A percentile compares a stretch with the other conserved stretches of the same genome.
Evolutionary conservation across 306 rosid genomes (phyloP).

Genomic region (Crataegus laevigata): DNA sequence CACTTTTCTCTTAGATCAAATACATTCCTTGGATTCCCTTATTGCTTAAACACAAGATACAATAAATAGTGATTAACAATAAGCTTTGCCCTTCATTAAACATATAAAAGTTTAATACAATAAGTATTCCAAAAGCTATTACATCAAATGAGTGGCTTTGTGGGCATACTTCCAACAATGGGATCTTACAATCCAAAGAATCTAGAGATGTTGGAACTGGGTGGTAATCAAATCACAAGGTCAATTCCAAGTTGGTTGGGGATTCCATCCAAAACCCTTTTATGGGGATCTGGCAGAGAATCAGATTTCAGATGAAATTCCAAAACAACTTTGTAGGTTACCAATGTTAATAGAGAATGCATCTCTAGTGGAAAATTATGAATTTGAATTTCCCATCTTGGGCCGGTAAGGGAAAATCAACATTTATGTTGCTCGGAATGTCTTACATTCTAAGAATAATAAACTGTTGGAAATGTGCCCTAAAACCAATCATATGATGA

Average conservation of each 20-base stretch:
- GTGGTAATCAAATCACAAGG: neutral
- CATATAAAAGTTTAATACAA: too few relatives aligned
- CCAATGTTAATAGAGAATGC: neutral
- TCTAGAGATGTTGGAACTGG: neutral
- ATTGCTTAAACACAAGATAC: too few relatives aligned
- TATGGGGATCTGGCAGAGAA: neutral
- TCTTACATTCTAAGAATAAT: neutral
- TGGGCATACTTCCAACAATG: too few relatives aligned
- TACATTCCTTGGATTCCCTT: too few relatives aligned
- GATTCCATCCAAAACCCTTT: neutral
- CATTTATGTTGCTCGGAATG: neutral
- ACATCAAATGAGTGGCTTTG: too few relatives aligned
- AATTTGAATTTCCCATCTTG: neutral
- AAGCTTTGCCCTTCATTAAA: too few relatives aligned
- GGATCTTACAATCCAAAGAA: too few relatives aligned
- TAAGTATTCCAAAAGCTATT: too few relatives aligned
- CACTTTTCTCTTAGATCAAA: too few relatives aligned
- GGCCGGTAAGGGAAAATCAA: neutral
- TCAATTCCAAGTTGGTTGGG: neutral
- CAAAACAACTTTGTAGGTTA: neutral
- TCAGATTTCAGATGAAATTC: neutral
- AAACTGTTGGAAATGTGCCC: too few relatives aligned
- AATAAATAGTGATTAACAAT: too few relatives aligned
- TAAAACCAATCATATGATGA: too few relatives aligned
- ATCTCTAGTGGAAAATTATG: neutral